Percentiles rank a stretch among this genome's conserved stretches.
Conservation (phyloP, 73 alveolate species). For the Durusdinium trenchii region DNA sequence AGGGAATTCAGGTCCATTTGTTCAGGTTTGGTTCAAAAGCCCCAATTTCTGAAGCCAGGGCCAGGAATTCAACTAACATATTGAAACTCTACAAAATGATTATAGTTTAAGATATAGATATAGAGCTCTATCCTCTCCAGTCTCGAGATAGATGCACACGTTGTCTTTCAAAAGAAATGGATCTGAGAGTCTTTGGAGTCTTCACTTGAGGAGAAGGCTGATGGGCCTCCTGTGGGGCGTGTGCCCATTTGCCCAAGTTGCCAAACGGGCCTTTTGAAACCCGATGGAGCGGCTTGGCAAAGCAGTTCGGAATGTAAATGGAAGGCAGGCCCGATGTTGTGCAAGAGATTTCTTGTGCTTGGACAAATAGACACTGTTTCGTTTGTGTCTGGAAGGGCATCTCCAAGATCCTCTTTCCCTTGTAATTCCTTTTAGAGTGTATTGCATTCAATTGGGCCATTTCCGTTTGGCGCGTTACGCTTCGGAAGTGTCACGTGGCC, state of each 20-base stretch:
- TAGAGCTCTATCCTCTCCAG: not conserved
- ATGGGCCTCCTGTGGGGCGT: slow-evolving; percentile 37
- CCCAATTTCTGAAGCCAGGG: too few relatives aligned
- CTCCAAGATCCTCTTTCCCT: not conserved
- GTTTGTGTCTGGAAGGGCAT: not conserved
- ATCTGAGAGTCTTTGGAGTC: not conserved
- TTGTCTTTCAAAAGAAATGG: too few relatives aligned
- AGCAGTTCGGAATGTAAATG: not conserved
- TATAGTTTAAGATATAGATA: too few relatives aligned
- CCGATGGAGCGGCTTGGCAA: slow-evolving; percentile 46
- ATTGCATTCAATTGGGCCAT: not conserved
- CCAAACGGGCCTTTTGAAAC: slow-evolving; percentile 35
- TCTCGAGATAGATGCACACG: not conserved
- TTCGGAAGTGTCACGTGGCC: too few relatives aligned
- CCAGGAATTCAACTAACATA: too few relatives aligned
- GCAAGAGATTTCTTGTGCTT: not conserved
- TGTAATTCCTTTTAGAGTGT: not conserved
- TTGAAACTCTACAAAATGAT: too few relatives aligned
- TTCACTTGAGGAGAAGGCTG: not conserved
- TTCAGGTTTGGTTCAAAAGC: too few relatives aligned
- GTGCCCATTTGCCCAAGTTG: slow-evolving; percentile 71
- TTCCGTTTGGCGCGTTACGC: too few relatives aligned
- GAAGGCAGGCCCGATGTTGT: too few relatives aligned
- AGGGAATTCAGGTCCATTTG: too few relatives aligned
- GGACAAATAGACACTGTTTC: too few relatives aligned